Evolutionary conservation across 2,329 filamentous ascomycete genomes (phyloP), one percentile per base, ranked within the genome.

Genomic region (Aspergillus pseudoterreus): DNA sequence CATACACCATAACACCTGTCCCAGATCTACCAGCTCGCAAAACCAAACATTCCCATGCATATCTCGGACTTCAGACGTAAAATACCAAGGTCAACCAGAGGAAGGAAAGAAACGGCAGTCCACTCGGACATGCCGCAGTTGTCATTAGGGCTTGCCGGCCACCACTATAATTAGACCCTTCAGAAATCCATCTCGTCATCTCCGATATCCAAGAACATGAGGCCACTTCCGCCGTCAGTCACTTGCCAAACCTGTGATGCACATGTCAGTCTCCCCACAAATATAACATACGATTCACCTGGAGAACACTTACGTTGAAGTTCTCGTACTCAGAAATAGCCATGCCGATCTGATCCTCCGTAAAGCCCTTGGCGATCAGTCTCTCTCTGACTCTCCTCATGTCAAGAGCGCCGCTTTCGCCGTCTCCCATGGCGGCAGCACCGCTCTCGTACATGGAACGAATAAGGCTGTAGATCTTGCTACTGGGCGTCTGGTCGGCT

Each of bases 321-420:
- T 82, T 78, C 2, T 89, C 86, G 73, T 99, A 97, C 76, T 96
- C 92, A 56, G 96, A 87, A 67, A 99, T 79, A 17, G 92, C 87
- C 60, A 82, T 82, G 65, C 88, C 80, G 75, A 96, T 91, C 72
- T 99, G 92, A 71, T 97, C 90, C 58, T 91, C 87, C 0, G 92
- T 99, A 72, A 96, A 99, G 2, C 94, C 94, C 81, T 96, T 96
- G 48, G 92, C 94, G 63, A 97, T 80, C 27, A 99, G 91, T 59
- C 94, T 78, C 72, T 96, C 92, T 69, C 92, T 84, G 54, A 99
- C 90, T 72, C 90, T 88, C 60, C 88, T 83, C 77, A 99, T 82
- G 71, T 87, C 94, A 63, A 99, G 75, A 72, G 96, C 92, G 17
- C 88, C 77, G 24, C 81, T 79, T 48, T 78, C 76, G 32, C 89